Conservation (phyloP, 2,329 filamentous ascomycete genomes). For the Aschersonia sp. region DNA sequence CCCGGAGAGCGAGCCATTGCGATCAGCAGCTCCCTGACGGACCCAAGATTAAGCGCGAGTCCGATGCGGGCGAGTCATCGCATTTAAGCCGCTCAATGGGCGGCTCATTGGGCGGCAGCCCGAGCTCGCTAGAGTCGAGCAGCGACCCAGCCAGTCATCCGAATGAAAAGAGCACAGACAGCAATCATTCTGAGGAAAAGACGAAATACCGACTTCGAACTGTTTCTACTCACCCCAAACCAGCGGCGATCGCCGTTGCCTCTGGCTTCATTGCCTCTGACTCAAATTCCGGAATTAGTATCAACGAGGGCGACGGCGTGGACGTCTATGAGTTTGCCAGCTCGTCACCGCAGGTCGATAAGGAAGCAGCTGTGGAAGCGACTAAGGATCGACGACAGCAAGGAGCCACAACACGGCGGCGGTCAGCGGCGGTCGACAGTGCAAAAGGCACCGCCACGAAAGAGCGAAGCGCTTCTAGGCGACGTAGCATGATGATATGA, state of each 20-base stretch:
- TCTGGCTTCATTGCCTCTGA: not conserved
- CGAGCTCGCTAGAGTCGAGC: conserved; percentile 5
- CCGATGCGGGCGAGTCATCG: conserved; percentile 14
- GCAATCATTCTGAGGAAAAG: conserved; percentile 17
- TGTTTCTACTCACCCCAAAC: too few species aligned
- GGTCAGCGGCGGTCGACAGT: conserved; percentile 22
- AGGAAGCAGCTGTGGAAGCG: conserved; percentile 12
- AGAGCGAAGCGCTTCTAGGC: conserved; percentile 23
- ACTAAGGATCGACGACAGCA: not conserved
- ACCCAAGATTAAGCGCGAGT: conserved; percentile 18
- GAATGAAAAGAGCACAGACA: conserved; percentile 21
- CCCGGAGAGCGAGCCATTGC: conserved; percentile 24
- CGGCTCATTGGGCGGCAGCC: not conserved
- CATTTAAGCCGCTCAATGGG: conserved; percentile 8
- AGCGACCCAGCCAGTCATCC: conserved; percentile 23
- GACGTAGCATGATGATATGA: conserved; percentile 45
- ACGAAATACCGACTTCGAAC: conserved; percentile 23
- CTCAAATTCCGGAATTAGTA: conserved; percentile 1
- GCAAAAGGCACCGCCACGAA: conserved; percentile 16
- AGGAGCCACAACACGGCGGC: conserved; percentile 14
- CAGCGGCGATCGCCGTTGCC: too few species aligned
- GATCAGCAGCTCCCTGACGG: conserved; percentile 13
- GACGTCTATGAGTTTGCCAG: conserved; percentile 43
- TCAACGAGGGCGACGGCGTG: conserved; percentile 11
- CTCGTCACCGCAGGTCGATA: conserved; percentile 26